Conservation (phyloP, 2,329 filamentous ascomycete genomes). For the Arthroderma sp. region DNA sequence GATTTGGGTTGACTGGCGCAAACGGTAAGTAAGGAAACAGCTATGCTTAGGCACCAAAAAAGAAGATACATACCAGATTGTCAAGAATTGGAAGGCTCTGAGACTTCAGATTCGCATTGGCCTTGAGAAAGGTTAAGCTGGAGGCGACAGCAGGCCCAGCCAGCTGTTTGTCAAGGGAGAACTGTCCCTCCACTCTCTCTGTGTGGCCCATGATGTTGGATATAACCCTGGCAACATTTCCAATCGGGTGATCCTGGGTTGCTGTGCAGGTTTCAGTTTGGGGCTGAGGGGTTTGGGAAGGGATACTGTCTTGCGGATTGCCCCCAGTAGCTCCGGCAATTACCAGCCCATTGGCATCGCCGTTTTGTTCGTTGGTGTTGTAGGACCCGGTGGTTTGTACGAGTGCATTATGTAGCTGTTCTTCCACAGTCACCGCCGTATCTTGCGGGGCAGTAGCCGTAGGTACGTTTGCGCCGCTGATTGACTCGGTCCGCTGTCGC, state of each 20-base stretch:
- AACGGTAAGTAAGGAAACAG: background rate
- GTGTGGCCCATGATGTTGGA: constrained; percentile 32
- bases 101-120: constrained; percentile 38
- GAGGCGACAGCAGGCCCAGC: constrained; percentile 18
- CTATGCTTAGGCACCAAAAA: constrained; percentile 8
- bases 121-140: constrained; percentile 27
- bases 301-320: background rate
- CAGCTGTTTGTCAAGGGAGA: constrained; percentile 23
- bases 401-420: constrained; percentile 2
- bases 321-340: background rate
- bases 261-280: no score
- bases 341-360: no score
- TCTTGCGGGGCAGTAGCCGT: background rate
- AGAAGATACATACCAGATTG: constrained; percentile 38
- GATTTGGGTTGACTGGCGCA: constrained; percentile 42
- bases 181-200: constrained; percentile 29
- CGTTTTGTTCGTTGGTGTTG: no score
- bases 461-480: constrained; percentile 14
- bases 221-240: constrained; percentile 27
- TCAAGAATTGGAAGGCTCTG: constrained; percentile 49
- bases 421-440: constrained; percentile 5
- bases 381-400: background rate
- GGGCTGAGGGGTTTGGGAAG: no score
- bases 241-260: background rate
- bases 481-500: constrained; percentile 26